A percentile compares a stretch with the other conserved stretches of the same genome.
These are phyloP conservation scores for Pseudomassariella vexata DNA, from an alignment of 2,329 filamentous ascomycete species.

Conservation along the genomic window DNA sequence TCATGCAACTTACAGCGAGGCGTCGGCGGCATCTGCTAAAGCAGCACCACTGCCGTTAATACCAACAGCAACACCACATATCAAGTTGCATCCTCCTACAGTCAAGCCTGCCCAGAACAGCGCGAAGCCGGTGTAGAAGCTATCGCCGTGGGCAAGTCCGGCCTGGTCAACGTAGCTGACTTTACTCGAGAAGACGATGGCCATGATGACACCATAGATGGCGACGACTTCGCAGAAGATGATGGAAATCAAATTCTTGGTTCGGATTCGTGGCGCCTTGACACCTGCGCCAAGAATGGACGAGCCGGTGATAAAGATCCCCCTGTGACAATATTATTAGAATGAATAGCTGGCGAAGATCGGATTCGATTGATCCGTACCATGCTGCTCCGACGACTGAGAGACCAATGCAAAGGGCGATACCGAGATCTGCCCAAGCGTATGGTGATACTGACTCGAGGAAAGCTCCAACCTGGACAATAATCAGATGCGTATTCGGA, in stretches of 20 bases:
- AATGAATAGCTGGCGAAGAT: slow-evolving; percentile 1
- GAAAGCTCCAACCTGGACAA: slow-evolving; percentile 74
- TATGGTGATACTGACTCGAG: slow-evolving; percentile 92
- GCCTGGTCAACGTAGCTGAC: slow-evolving; percentile 61
- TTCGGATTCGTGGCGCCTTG: slow-evolving; percentile 92
- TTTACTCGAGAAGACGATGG: slow-evolving; percentile 94
- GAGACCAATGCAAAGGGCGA: slow-evolving; percentile 88
- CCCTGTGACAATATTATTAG: slow-evolving; percentile 52
- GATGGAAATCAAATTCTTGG: slow-evolving; percentile 99
- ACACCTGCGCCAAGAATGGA: slow-evolving; percentile 97
- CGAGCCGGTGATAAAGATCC: slow-evolving; percentile 96
- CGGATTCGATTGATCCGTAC: slow-evolving; percentile 43
- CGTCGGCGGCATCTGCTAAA: slow-evolving; percentile 89
- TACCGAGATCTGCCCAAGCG: slow-evolving; percentile 86
- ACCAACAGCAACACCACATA: slow-evolving; percentile 93
- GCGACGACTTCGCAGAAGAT: slow-evolving; percentile 99
- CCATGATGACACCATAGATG: slow-evolving; percentile 99
- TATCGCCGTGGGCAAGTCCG: slow-evolving; percentile 64
- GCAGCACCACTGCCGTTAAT: slow-evolving; percentile 98
- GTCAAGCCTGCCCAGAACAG: slow-evolving; percentile 95
- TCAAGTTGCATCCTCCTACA: slow-evolving; percentile 90
- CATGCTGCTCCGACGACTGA: slow-evolving; percentile 97
- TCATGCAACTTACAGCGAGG: slow-evolving; percentile 63
- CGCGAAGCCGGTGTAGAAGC: slow-evolving; percentile 92
- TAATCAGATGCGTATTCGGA: slow-evolving; percentile 15